Evolutionary conservation across 2,329 filamentous ascomycete genomes (phyloP), one percentile per base, ranked within the genome.

Genomic region (Pyricularia pennisetigena): DNA sequence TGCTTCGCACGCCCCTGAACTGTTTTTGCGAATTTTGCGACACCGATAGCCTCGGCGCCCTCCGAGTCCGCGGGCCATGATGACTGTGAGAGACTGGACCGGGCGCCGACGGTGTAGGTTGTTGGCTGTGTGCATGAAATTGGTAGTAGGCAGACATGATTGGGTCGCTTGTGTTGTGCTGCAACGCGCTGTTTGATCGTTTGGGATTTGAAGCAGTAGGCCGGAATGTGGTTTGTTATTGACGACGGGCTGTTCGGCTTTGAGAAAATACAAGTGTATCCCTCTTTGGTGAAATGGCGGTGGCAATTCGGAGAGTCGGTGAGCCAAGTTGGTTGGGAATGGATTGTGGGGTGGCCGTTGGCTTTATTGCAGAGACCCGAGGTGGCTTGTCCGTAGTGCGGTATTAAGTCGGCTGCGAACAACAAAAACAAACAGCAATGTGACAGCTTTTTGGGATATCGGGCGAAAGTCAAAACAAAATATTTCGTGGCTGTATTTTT

Each of bases 11-110:
- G 71, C 90, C 89, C 71, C 93, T 91, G 77, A 92, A 93, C 79
- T 97, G 93, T 78, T 93, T 91, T 76, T 96, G 92, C 66, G 89
- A 82, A 81, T 94, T 93, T 76, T 97, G 93, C 63, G 90, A 86
- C 67, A 92, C 89, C 61, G 90, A 90, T 74, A 95, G 84, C 74
- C 94, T 88, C 70, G 93, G 91, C 62, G 90, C 91, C 76, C 94
- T 88, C 75, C 94, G 90, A 78, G 91, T 94, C 75, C 94, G 92
- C 74, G 92, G 90, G 75, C 88, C 90, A 79, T 95, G 91, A 81
- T 94, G 90, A 79, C 86, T 90, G 82, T 95, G 91, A 71, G 89
- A 85, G 74, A 85, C 79, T 61, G 80, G 82, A 73, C 82, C 83
- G 69, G 83, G 80, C 68, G 82, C 79, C 71, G 82, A 79, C 65